These are phyloP conservation scores for Solanum virginianum DNA, from an alignment of 257 asterid genomes.

Conservation along the genomic window DNA sequence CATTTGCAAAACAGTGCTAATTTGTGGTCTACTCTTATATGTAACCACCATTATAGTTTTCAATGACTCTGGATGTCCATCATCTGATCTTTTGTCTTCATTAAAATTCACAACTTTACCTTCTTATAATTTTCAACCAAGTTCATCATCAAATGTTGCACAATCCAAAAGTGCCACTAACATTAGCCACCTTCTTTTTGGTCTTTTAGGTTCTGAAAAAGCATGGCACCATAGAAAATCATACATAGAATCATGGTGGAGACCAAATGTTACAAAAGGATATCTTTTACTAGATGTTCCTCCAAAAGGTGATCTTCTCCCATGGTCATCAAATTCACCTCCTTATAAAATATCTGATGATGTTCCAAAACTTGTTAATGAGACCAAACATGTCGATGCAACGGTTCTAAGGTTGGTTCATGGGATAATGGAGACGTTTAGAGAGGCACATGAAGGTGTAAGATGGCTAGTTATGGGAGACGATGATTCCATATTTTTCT, in stretches of 20 bases:
- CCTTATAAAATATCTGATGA: constrained; percentile 35
- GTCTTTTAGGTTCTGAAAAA: constrained; percentile 37
- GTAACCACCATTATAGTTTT: neutral
- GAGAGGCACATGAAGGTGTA: constrained; percentile 19
- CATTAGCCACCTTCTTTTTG: constrained; percentile 36
- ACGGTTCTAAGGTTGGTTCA: constrained; percentile 22
- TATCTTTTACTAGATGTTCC: constrained; percentile 29
- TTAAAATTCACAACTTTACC: neutral
- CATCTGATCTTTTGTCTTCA: neutral
- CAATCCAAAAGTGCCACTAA: neutral
- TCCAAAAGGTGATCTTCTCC: constrained; percentile 29
- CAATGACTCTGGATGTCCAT: neutral
- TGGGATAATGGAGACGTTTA: constrained; percentile 45
- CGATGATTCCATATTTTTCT: constrained; percentile 55
- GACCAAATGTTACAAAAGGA: constrained; percentile 41
- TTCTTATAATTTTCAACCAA: constrained; percentile 7
- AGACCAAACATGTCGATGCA: constrained; percentile 5
- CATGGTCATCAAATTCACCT: constrained; percentile 52
- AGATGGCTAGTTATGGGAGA: constrained; percentile 75
- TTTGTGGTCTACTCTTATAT: neutral
- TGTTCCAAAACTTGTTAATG: constrained; percentile 5
- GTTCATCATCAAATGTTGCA: constrained; percentile 1
- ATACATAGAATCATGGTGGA: constrained; percentile 67
- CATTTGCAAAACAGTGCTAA: neutral
- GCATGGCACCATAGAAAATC: constrained; percentile 35